Base-by-base conservation (phyloP, 1,284 basidiomycete genomes). In the Entoloma clypeatum region DNA sequence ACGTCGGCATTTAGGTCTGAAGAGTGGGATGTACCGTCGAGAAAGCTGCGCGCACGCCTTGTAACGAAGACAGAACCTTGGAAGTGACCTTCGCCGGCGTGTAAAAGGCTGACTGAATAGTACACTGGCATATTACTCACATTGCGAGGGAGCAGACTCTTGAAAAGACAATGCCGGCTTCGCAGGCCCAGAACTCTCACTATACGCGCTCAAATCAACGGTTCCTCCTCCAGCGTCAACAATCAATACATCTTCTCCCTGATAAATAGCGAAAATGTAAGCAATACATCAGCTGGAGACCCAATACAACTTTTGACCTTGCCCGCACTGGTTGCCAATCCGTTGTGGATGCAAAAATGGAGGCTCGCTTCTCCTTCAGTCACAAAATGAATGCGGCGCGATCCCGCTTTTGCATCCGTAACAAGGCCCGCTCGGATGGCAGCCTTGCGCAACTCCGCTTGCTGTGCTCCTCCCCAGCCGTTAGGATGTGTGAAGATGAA, bases 291-390 rank as follows among this genome's bases (percentile, higher is more conserved):
- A 13, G 14, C 41, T 21, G 6, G 7, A 29, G 13, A 31, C 3
- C 30, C 32, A 22, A 34, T 7, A 30, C 22, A 27, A 23, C 4
- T 3, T 39, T 45, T 17, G 39, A 70, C 68, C 53, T 61, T 63
- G 54, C 69, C 62, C 3, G 60, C 58, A 33, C 62, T 59, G 9
- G 61, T 45, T 1, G 62, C 58, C 22, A 69, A 54, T 5, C 62
- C 67, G 38, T 59, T 64, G 5, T 58, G 60, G 36, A 73, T 48
- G 24, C 70, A 70, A 36, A 62, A 72, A 45, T 73, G 68, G 5
- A 74, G 50, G 52, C 67, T 69, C 0, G 72, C 72, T 49, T 73
- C 70, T n/a, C 71, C 71, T 46, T 74, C 72, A 1, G 70, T 70
- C 2, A 75, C 67, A n/a, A 75, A 69, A 7, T 63, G 64, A 10